Conservation (phyloP, 2,329 filamentous ascomycete genomes). For the Bretziella fagacearum region DNA sequence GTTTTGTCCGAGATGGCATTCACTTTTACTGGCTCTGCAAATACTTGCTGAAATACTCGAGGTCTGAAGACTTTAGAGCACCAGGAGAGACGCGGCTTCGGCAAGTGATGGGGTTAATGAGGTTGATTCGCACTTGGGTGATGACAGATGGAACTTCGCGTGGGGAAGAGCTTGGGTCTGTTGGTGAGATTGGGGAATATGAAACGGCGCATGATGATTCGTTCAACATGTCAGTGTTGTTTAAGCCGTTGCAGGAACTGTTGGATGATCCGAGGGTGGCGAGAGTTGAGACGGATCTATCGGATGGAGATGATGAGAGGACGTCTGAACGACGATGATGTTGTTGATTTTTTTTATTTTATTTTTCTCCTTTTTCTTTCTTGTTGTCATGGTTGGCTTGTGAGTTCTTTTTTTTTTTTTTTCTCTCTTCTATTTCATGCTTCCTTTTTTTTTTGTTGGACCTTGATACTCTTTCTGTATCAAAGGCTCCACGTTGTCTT, state of each 20-base stretch:
- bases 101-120: constrained; percentile 43
- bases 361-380: constrained; percentile 19
- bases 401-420: constrained; percentile 18
- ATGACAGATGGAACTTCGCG: constrained; percentile 45
- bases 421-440: constrained; percentile 10
- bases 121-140: constrained; percentile 43
- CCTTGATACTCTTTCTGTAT: background rate
- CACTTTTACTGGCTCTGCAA: constrained; percentile 60
- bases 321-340: too few relatives aligned
- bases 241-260: constrained; percentile 39
- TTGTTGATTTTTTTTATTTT: too few relatives aligned
- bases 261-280: constrained; percentile 28
- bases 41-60: constrained; percentile 43
- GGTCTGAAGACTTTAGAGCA: constrained; percentile 34
- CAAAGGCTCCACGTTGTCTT: too few relatives aligned
- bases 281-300: constrained; percentile 26
- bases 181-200: constrained; percentile 50
- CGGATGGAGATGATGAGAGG: background rate
- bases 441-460: background rate
- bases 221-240: constrained; percentile 54
- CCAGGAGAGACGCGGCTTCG: constrained; percentile 42
- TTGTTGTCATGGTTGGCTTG: constrained; percentile 18
- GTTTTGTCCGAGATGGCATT: constrained; percentile 54
- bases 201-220: constrained; percentile 48
- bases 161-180: constrained; percentile 50